A percentile compares a stretch with the other conserved stretches of the same genome.
phyloP scores from a whole-genome alignment of 192 early-diverging fungal species.

The Coemansia javaensis region DNA sequence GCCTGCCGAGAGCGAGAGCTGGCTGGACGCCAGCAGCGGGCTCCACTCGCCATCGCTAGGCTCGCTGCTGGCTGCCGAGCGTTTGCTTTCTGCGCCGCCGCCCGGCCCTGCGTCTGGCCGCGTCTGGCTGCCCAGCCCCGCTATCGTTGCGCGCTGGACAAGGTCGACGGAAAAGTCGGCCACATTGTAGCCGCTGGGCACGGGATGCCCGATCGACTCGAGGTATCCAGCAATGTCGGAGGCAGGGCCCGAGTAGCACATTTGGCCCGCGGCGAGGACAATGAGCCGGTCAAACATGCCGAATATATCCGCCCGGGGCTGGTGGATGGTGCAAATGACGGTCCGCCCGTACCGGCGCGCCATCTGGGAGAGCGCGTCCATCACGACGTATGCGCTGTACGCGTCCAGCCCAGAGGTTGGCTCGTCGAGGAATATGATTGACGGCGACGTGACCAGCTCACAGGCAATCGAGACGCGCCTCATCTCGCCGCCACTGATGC shows the following conservation, averaged over 20 bases:
- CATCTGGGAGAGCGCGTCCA: conserved; percentile 63
- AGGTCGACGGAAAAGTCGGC: conserved; percentile 68
- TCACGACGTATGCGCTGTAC: conserved; percentile 88
- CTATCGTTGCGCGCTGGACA: conserved; percentile 34
- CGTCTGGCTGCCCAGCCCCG: neutral
- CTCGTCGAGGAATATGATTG: conserved; percentile 83
- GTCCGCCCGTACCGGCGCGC: conserved; percentile 52
- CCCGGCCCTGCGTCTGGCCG: neutral
- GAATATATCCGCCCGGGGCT: conserved; percentile 88
- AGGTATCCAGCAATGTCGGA: conserved; percentile 58
- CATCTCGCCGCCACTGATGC: conserved; percentile 90
- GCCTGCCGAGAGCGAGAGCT: conserved; percentile 2
- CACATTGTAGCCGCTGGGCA: conserved; percentile 84
- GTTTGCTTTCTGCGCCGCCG: neutral
- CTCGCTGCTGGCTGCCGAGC: neutral
- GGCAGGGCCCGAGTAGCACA: conserved; percentile 84
- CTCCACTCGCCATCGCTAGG: conserved; percentile 30
- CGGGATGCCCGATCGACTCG: conserved; percentile 65
- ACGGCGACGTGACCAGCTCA: conserved; percentile 85
- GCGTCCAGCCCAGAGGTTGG: conserved; percentile 82
- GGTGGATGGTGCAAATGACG: conserved; percentile 90
- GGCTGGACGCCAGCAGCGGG: conserved; percentile 11
- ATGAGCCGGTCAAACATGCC: conserved; percentile 85
- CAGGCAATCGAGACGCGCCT: conserved; percentile 90
- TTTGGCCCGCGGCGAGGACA: conserved; percentile 72